These are phyloP conservation scores for Royoungia palumana DNA, from an alignment of 768 basidiomycete species.

Conservation along the genomic window DNA sequence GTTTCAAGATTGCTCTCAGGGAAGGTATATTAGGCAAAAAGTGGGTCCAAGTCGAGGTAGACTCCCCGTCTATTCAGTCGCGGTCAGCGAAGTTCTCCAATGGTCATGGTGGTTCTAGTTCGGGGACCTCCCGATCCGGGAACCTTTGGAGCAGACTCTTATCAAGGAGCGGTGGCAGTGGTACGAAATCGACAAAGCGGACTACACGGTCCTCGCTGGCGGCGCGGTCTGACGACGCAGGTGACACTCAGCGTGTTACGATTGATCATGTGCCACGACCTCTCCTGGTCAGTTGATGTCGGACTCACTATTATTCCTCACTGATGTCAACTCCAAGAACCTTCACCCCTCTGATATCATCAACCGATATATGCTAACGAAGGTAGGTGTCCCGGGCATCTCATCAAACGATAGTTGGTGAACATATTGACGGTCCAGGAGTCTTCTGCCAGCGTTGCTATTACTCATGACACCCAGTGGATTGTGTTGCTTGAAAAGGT, in stretches of 20 bases:
- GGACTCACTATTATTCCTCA: background rate
- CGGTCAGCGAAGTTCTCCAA: background rate
- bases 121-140: background rate
- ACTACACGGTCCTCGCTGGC: background rate
- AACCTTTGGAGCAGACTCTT: conserved; percentile 3
- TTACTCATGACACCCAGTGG: conserved; percentile 17
- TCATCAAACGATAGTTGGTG: too few species aligned
- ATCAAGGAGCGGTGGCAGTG: background rate
- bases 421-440: background rate
- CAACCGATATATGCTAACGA: conserved; percentile 11
- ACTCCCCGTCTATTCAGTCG: background rate
- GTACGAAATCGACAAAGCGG: background rate
- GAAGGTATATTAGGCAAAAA: conserved; percentile 3
- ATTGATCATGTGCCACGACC: conserved; percentile 3
- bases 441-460: conserved; percentile 9
- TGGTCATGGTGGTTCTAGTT: background rate
- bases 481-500: conserved; percentile 9
- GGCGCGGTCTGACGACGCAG: background rate
- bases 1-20: conserved; percentile 20
- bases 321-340: background rate
- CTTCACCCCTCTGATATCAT: conserved; percentile 14
- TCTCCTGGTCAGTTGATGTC: background rate
- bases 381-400: background rate
- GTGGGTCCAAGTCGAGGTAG: background rate
- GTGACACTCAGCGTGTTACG: background rate